Base-by-base conservation (phyloP, 805 yeast species). In the Geotrichum ghanense region DNA sequence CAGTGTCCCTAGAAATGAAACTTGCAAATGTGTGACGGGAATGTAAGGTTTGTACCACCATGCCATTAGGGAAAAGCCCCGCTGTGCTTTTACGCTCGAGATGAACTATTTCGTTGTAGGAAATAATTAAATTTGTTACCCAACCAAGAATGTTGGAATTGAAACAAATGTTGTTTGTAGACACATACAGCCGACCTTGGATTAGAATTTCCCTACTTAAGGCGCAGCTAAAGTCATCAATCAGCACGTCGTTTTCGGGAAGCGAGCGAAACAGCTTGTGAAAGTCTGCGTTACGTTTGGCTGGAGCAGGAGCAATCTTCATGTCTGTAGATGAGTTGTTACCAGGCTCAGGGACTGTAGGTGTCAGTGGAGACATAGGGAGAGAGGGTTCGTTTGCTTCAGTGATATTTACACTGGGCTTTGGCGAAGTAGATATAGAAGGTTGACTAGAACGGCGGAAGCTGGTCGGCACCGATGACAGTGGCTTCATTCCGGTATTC, bases 191-290 rank as follows among this genome's bases (percentile, higher is more conserved):
- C 45, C 95, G 70, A 2, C 98, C 98, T 58, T 92, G 97, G 7
- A 87, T 65, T 25, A 90, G 68, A 42, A 88, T 84, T 52, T 90
- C 97, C 50, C 87, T 71, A 52, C 89, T 82, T 46, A 90, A 66
- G 0, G 97, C 96, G 69, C 97, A 92, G 23, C 87, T 78, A 56
- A 83, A 89, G 56, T 88, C 97, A 57, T 87, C 96, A 27, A 90
- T 61, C 14, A 90, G 65, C 43, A 82, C 68, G 56, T 90, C 97
- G 42, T 77, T 73, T 22, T 66, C 65, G 1, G 89, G 83, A 1
- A 87, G 66, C 6, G 79, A 70, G 47, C 77, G 71, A 68, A 90
- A 92, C 2, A 81, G 55, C 35, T 69, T 73, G 63, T 88, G 97
- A 61, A 87, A 92, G 35, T 85, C 95, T 3, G 71, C 67, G 57